A percentile compares a stretch with the other conserved stretches of the same genome.
Conservation (phyloP, 2,329 filamentous ascomycete species). For the Epicoccum nigrum region DNA sequence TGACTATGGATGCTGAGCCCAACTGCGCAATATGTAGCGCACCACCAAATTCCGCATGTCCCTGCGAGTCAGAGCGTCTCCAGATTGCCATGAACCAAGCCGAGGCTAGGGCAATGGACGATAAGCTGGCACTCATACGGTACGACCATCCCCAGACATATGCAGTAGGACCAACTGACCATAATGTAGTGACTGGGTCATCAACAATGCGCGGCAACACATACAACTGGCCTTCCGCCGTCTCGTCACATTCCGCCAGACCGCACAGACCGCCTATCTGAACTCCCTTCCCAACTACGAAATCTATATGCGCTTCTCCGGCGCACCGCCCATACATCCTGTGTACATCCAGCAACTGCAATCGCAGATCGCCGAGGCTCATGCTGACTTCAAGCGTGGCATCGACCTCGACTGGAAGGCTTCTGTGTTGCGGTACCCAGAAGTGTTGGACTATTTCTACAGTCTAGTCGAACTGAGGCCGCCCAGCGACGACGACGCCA, state of each 20-base stretch:
- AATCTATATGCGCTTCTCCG: constrained; percentile 54
- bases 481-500: constrained; percentile 60
- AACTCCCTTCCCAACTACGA: constrained; percentile 54
- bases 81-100: constrained; percentile 50
- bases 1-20: constrained; percentile 47
- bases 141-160: constrained; percentile 16
- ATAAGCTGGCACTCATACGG: constrained; percentile 44
- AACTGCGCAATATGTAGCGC: constrained; percentile 52
- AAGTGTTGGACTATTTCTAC: constrained; percentile 82
- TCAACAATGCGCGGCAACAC: constrained; percentile 53
- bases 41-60: constrained; percentile 47
- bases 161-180: constrained; percentile 21
- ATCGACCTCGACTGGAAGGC: constrained; percentile 81
- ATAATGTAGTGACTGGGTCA: constrained; percentile 53
- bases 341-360: constrained; percentile 50
- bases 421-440: constrained; percentile 76
- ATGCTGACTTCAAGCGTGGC: constrained; percentile 71
- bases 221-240: constrained; percentile 53
- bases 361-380: constrained; percentile 65
- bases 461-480: constrained; percentile 70
- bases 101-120: constrained; percentile 47
- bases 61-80: constrained; percentile 49
- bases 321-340: constrained; percentile 52
- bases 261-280: constrained; percentile 52
- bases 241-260: constrained; percentile 49